These are phyloP conservation scores for Cucurbita maxima DNA, from an alignment of 306 rosid species.

Conservation along the genomic window DNA sequence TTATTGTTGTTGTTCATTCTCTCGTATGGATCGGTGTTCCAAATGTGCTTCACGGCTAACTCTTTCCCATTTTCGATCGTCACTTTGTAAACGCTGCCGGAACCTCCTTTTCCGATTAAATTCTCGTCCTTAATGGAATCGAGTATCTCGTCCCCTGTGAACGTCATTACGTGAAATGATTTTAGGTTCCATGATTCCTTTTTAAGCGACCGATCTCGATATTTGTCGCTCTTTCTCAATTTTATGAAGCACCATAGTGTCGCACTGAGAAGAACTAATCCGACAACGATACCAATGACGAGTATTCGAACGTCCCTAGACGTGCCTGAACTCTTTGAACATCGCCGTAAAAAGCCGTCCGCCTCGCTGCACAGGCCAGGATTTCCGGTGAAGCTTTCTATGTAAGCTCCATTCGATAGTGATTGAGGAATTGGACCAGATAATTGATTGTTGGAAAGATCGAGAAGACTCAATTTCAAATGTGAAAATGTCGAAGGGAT, in stretches of 20 bases:
- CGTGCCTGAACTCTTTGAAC: constrained; percentile 25
- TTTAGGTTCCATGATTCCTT: constrained; percentile 82
- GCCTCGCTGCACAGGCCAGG: constrained; percentile 41
- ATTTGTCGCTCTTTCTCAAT: constrained; percentile 25
- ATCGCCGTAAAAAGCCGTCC: constrained; percentile 26
- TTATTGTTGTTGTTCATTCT: constrained; percentile 9
- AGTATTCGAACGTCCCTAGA: constrained; percentile 33
- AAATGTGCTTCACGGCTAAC: constrained; percentile 80
- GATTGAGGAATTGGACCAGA: constrained; percentile 46
- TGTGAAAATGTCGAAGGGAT: constrained; percentile 43
- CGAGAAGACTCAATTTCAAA: constrained; percentile 51
- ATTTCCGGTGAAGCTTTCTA: constrained; percentile 67
- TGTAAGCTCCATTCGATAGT: constrained; percentile 51
- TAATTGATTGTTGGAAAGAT: constrained; percentile 46
- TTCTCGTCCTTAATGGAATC: constrained; percentile 74
- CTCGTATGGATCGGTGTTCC: constrained; percentile 34
- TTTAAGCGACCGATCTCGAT: constrained; percentile 37
- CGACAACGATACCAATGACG: constrained; percentile 32
- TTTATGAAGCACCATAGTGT: constrained; percentile 18
- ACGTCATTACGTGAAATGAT: constrained; percentile 66
- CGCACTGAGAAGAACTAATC: constrained; percentile 13
- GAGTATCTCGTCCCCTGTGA: constrained; percentile 71
- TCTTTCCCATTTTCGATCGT: constrained; percentile 48
- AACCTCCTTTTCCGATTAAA: constrained; percentile 80
- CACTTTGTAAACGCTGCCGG: constrained; percentile 76